Evolutionary conservation across 495 filamentous ascomycete genomes (phyloP), one percentile per base, ranked within the genome.

Genomic region (Glarea lozoyensis): DNA sequence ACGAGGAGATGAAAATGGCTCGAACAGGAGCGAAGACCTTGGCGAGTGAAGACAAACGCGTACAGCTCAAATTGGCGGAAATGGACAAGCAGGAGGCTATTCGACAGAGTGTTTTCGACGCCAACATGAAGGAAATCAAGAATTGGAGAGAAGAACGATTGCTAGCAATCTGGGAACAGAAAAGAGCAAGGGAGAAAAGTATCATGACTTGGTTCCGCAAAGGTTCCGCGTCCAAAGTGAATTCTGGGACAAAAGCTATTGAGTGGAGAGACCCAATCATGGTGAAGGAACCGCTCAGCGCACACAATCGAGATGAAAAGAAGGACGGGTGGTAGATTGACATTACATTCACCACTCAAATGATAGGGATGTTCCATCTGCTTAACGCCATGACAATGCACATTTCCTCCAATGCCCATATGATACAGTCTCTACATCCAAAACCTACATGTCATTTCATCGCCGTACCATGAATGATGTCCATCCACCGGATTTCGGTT

Each of bases 401-500:
- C n/a, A n/a, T n/a, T n/a, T n/a, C n/a, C n/a, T n/a, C n/a, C n/a
- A n/a, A n/a, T 43, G 42, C 37, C 45, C 49, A 48, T 55, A 55
- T 55, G 31, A 45, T 55, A 55, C 52, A 55, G 27, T 46, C n/a
- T 36, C 43, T 24, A 22, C 10, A 32, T 30, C 24, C 38, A 42
- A 38, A 45, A 43, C 41, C n/a, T 34, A 49, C 24, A 27, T n/a
- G 25, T n/a, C 29, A 34, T 46, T n/a, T n/a, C 37, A 57, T 30
- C 45, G 32, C n/a, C 47, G 42, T 1, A 40, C 43, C 25, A 57
- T 50, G 20, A 43, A 57, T 11, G 48, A 52, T 4, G 41, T 45
- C 54, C 54, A 57, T 3, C 54, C 50, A 22, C 50, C 46, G 17
- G 34, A 21, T 27, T 50, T 56, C 17, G 53, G 47, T 30, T 48